Evolutionary conservation across 2,329 filamentous ascomycete genomes (phyloP), one percentile per base, ranked within the genome.

Genomic region (Aspergillus fumigatus): DNA sequence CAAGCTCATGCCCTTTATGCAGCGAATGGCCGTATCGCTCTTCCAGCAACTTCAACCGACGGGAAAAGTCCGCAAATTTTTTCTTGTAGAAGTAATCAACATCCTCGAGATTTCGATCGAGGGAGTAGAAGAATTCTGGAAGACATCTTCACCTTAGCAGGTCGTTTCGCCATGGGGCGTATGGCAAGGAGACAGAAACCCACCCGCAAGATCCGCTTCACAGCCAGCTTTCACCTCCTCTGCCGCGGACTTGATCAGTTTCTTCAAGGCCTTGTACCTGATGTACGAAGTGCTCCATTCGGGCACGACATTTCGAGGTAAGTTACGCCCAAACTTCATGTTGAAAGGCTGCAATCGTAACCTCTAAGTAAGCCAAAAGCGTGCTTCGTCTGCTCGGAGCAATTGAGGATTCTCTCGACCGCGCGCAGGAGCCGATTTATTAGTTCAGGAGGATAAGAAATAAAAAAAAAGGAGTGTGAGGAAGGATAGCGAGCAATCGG

Each of bases 41-140:
- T 73, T 95, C 88, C 26, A 97, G 81, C 14, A 97, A 83, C 65
- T 90, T 92, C 63, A 97, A 80, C 38, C 93, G 87, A 59, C 94
- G 88, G 40, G 88, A 86, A 60, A 88, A 88, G 66, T 97, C 93
- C 59, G 86, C 83, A 69, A 92, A 91, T 73, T 97, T 97, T 73
- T 92, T 95, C 78, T 96, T 97, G 80, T 97, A 97, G 75, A 99
- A 97, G 52, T 85, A 84, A 75, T 97, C 92, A 73, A 99, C 93
- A 76, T 96, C 89, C 80, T 99, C 94, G 69, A 99, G 87, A 72
- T 97, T 97, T 67, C 94, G 90, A 73, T 99, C 94, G 73, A 99
- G 86, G 62, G 88, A 90, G 75, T 93, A 96, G 80, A 97, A 96
- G 82, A 99, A 96, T 75, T 92, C 94, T 97, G 79, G 67, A 67